These are phyloP conservation scores for Epithele typhae DNA, from an alignment of 768 basidiomycete species.

Conservation along the genomic window DNA sequence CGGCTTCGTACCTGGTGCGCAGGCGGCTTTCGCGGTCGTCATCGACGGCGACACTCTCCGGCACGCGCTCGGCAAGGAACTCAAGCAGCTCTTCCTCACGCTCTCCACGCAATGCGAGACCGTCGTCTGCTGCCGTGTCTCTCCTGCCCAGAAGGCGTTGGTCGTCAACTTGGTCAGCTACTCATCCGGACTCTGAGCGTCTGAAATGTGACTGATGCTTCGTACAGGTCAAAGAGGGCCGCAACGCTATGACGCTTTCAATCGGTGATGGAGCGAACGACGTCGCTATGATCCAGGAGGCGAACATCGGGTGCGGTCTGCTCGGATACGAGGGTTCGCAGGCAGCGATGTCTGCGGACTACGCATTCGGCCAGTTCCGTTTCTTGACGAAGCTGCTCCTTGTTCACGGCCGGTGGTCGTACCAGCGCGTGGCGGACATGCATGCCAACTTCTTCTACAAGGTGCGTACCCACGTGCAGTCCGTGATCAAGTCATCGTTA, in stretches of 20 bases:
- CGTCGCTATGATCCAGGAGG: conserved; percentile 99
- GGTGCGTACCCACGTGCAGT: conserved; percentile 36
- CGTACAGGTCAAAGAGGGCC: conserved; percentile 85
- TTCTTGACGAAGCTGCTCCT: conserved; percentile 88
- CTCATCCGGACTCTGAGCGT: no score
- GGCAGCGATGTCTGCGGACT: conserved; percentile 98
- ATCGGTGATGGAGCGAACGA: conserved; percentile 99
- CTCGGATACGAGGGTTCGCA: conserved; percentile 95
- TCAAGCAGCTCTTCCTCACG: conserved; percentile 86
- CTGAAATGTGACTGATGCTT: no score
- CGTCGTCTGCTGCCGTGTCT: conserved; percentile 97
- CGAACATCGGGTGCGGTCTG: conserved; percentile 95
- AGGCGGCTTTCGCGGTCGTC: conserved; percentile 86
- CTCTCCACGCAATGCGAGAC: conserved; percentile 96
- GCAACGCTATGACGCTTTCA: conserved; percentile 92
- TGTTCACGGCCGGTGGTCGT: conserved; percentile 96
- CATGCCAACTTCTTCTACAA: conserved; percentile 99
- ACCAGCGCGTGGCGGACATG: conserved; percentile 95
- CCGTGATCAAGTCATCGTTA: no score
- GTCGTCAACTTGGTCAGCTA: conserved; percentile 80
- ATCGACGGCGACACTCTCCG: conserved; percentile 93
- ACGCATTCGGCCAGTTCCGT: conserved; percentile 96
- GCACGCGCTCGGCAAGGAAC: conserved; percentile 67
- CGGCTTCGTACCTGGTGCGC: conserved; percentile 60
- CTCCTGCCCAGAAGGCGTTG: conserved; percentile 96